A percentile compares a stretch with the other conserved stretches of the same genome.
Evolutionary conservation across 23 red algal genomes (phyloP).

Genomic region (Pyropia haitanensis): DNA sequence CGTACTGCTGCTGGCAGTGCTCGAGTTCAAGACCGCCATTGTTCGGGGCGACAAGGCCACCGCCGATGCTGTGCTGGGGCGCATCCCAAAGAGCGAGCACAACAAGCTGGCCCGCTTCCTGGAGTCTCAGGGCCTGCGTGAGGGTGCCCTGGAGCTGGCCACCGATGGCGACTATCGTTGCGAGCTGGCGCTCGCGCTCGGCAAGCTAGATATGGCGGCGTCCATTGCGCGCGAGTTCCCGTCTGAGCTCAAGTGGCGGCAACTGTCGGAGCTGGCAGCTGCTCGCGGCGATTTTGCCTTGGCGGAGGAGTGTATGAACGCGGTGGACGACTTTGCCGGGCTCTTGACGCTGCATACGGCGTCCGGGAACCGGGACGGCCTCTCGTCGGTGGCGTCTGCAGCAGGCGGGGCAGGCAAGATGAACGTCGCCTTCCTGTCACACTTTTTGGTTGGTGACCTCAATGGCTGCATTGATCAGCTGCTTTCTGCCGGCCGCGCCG

Average conservation of each 20-base stretch:
- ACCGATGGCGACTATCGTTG: constrained; percentile 96
- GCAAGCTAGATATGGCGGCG: constrained; percentile 66
- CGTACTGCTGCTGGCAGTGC: constrained; percentile 63
- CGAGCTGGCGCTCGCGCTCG: constrained; percentile 76
- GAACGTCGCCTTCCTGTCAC: constrained; percentile 79
- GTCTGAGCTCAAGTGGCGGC: constrained; percentile 81
- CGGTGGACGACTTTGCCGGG: constrained; percentile 69
- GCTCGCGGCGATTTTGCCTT: constrained; percentile 72
- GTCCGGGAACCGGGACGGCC: constrained; percentile 39
- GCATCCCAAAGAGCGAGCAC: constrained; percentile 69
- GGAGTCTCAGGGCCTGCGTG: constrained; percentile 64
- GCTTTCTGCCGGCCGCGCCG: constrained; percentile 35
- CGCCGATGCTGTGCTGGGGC: constrained; percentile 48
- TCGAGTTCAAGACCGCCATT: constrained; percentile 85
- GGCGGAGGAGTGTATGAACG: constrained; percentile 71
- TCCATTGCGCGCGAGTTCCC: constrained; percentile 65
- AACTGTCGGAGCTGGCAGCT: constrained; percentile 65
- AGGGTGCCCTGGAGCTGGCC: constrained; percentile 80
- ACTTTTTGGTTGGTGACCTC: constrained; percentile 51
- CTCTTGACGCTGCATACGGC: constrained; percentile 65
- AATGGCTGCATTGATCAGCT: constrained; percentile 73
- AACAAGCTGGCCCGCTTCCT: constrained; percentile 86
- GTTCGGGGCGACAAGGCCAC: constrained; percentile 48
- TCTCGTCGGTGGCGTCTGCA: constrained; percentile 39
- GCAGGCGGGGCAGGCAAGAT: constrained; percentile 51